A percentile compares a stretch with the other conserved stretches of the same genome.
These are phyloP conservation scores for Peniophora sp. DNA, from an alignment of 1,284 basidiomycete species.

Conservation along the genomic window DNA sequence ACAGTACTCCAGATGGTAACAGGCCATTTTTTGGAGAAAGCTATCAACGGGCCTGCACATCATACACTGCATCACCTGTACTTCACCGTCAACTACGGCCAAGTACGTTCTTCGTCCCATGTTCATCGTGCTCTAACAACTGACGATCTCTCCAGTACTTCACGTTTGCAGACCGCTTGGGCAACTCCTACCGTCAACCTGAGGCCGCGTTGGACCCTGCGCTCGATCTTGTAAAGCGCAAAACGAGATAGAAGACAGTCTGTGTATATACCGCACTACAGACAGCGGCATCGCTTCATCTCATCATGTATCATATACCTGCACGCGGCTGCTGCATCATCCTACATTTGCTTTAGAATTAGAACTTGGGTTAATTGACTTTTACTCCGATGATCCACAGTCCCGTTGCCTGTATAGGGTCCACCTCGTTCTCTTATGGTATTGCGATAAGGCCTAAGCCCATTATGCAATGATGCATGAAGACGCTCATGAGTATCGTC, in stretches of 20 bases:
- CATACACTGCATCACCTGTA: conserved; percentile 96
- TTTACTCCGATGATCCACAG: no score
- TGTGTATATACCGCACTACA: no score
- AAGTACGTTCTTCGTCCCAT: conserved; percentile 33
- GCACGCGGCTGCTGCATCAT: no score
- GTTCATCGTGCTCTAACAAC: not conserved
- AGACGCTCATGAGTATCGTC: no score
- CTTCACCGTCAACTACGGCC: conserved; percentile 95
- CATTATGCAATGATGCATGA: no score
- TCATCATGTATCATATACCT: no score
- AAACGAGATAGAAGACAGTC: not conserved
- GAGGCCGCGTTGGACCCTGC: conserved; percentile 81
- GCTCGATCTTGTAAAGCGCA: conserved; percentile 44
- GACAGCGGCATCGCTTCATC: no score
- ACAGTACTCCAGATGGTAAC: conserved; percentile 64
- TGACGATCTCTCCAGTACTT: conserved; percentile 66
- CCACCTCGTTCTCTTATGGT: no score
- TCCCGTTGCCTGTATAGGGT: no score
- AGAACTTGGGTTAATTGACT: no score
- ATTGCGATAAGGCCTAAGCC: no score
- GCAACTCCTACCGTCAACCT: conserved; percentile 85
- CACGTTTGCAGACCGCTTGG: conserved; percentile 86
- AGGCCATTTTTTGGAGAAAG: conserved; percentile 80
- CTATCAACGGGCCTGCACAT: conserved; percentile 97
- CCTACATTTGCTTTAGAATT: no score